A percentile compares a stretch with the other conserved stretches of the same genome.
Conservation (phyloP, 495 filamentous ascomycete species). For the Bryoglossum gracile region DNA sequence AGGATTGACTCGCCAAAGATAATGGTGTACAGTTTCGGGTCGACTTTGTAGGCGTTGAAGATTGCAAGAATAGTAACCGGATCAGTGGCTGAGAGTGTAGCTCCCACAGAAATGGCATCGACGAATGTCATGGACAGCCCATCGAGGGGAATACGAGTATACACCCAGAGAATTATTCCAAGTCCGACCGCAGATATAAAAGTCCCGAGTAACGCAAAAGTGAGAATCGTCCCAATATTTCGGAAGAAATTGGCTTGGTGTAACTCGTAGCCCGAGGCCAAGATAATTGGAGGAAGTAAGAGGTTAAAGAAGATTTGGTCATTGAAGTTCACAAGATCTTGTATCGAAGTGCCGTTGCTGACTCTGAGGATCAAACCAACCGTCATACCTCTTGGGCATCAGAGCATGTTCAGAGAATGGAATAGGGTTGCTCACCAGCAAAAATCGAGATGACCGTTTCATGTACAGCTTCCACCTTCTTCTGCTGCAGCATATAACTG, state of each 20-base stretch:
- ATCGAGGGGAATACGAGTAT: constrained; percentile 80
- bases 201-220: constrained; percentile 96
- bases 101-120: constrained; percentile 91
- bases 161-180: constrained; percentile 77
- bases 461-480: constrained; percentile 93
- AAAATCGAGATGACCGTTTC: constrained; percentile 98
- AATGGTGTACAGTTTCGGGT: constrained; percentile 94
- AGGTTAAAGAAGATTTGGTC: constrained; percentile 99
- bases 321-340: constrained; percentile 86
- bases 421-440: constrained; percentile 56
- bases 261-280: constrained; percentile 93
- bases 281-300: constrained; percentile 92
- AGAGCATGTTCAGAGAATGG: background rate
- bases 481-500: constrained; percentile 90
- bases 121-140: constrained; percentile 80
- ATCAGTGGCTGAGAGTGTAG: constrained; percentile 92
- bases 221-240: constrained; percentile 94
- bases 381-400: constrained; percentile 69
- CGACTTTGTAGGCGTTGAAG: constrained; percentile 98
- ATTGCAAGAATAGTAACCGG: constrained; percentile 97
- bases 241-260: constrained; percentile 99
- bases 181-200: constrained; percentile 95
- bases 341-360: constrained; percentile 69
- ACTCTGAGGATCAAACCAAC: constrained; percentile 85
- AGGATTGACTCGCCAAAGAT: constrained; percentile 98